Percentiles rank a stretch among this genome's conserved stretches.
phyloP scores from a whole-genome alignment of 2,329 filamentous ascomycete species.

The Cytospora schulzeri region DNA sequence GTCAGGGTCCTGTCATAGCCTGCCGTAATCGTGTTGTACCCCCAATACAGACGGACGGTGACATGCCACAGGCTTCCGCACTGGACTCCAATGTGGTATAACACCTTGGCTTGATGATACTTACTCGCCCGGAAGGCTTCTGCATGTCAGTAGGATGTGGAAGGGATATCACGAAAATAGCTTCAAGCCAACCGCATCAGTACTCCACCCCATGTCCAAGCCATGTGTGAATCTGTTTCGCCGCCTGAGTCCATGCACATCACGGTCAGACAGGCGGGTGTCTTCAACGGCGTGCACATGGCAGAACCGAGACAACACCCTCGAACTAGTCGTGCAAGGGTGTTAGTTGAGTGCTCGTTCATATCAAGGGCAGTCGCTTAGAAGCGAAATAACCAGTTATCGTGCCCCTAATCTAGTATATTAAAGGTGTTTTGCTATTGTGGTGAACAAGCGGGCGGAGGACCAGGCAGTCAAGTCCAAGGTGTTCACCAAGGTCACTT shows the following conservation, averaged over 20 bases:
- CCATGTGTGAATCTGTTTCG: not conserved
- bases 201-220: no score
- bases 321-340: not conserved
- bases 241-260: slow-evolving; percentile 5
- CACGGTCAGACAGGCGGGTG: slow-evolving; percentile 9
- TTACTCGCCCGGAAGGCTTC: not conserved
- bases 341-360: not conserved
- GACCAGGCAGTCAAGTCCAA: no score
- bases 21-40: slow-evolving; percentile 1
- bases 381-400: not conserved
- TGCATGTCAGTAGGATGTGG: not conserved
- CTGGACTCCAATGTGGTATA: not conserved
- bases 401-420: not conserved
- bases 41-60: no score
- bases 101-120: not conserved
- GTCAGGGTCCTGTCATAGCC: slow-evolving; percentile 6
- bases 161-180: not conserved
- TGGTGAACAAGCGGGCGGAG: not conserved
- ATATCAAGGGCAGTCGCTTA: not conserved
- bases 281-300: slow-evolving; percentile 13
- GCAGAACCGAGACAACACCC: slow-evolving; percentile 7
- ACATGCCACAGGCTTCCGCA: no score
- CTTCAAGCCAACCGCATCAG: not conserved
- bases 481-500: no score
- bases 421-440: not conserved